A percentile compares a stretch with the other conserved stretches of the same genome.
These are phyloP conservation scores for Starmera pachycereana DNA, from an alignment of 805 yeast species.

Conservation along the genomic window DNA sequence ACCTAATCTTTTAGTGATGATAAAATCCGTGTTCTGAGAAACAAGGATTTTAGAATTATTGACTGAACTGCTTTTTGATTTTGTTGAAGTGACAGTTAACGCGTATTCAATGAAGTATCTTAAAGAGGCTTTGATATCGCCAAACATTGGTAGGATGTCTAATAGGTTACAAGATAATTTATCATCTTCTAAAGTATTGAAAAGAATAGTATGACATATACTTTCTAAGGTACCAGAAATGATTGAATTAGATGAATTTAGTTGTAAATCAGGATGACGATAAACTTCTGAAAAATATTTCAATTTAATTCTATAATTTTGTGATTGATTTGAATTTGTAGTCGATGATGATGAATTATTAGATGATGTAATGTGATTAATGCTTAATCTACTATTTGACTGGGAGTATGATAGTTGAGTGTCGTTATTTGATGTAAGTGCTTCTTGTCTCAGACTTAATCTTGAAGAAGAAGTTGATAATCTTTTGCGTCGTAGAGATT, in stretches of 20 bases:
- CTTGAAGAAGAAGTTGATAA: slow-evolving; percentile 15
- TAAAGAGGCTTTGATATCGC: slow-evolving; percentile 34
- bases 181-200: slow-evolving; percentile 33
- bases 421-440: not conserved
- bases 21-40: slow-evolving; percentile 23
- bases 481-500: slow-evolving; percentile 17
- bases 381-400: slow-evolving; percentile 2
- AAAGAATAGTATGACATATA: slow-evolving; percentile 64
- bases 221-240: slow-evolving; percentile 57
- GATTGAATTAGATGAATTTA: slow-evolving; percentile 38
- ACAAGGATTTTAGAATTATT: slow-evolving; percentile 13
- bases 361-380: slow-evolving; percentile 7
- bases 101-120: slow-evolving; percentile 35
- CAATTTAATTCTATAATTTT: slow-evolving; percentile 10
- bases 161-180: slow-evolving; percentile 33
- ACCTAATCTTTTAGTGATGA: slow-evolving; percentile 40
- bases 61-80: slow-evolving; percentile 12
- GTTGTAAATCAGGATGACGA: slow-evolving; percentile 53
- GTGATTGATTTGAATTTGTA: slow-evolving; percentile 1
- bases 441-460: slow-evolving; percentile 7
- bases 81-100: slow-evolving; percentile 21
- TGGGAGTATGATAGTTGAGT: not conserved
- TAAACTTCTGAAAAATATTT: slow-evolving; percentile 31
- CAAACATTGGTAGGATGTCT: slow-evolving; percentile 44
- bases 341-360: not conserved